Evolutionary conservation across 2,329 filamentous ascomycete genomes (phyloP), one percentile per base, ranked within the genome.

Genomic region (Botrytis cinerea): DNA sequence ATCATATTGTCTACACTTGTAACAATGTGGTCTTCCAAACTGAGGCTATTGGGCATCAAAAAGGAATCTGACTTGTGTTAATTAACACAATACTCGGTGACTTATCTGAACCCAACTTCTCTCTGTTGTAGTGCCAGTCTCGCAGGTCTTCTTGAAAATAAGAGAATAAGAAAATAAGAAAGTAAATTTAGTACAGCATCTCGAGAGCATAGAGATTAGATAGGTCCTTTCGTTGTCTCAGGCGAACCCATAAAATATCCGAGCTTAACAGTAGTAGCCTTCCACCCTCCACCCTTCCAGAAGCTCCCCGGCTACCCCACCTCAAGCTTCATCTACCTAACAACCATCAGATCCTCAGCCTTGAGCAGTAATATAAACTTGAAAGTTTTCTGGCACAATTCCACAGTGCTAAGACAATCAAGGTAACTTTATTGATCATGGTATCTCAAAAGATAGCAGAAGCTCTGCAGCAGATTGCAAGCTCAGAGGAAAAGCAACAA

Each of bases 381-480:
- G 25, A 43, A 43, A 18, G 5, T 22, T n/a, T 32, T 57, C 16
- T n/a, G 32, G 16, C 25, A 43, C 59, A 61, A 40, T n/a, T 68
- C 25, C n/a, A 57, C 35, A 9, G 35, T 43, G 16, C 16, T 57
- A 20, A 22, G 35, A 57, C 18, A 68, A 57, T n/a, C 48, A 68
- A 57, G 35, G 25, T 32, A 20, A 32, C 59, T 1, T 32, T 18
- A 76, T 28, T 51, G 6, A 54, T 28, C 51, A 81, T 81, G 80
- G 79, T 77, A 38, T 81, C 80, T 20, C 75, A 76, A 77, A 83
- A 85, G 76, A 82, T 87, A 70, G 79, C 80, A 75, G 80, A 84
- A 78, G 84, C 84, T 75, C 82, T 88, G 70, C 80, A 84, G 75
- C 79, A 81, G 59, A 82, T 83, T 74, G 81, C 84, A 75, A 77